Conservation (phyloP, 2,329 filamentous ascomycete genomes). For the Trichophyton schoenleinii region DNA sequence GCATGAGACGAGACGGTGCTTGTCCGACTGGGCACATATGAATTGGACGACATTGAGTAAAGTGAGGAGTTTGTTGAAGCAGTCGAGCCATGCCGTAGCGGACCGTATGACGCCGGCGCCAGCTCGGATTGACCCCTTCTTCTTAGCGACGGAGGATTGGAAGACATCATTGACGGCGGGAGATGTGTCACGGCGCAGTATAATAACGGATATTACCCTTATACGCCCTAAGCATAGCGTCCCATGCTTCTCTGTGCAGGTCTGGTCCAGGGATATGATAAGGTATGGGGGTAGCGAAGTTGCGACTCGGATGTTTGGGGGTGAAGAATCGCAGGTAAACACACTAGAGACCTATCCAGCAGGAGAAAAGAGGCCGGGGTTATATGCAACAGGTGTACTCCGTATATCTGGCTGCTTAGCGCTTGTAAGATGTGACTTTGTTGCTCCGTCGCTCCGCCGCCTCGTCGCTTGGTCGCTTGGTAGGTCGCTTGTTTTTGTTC, state of each 20-base stretch:
- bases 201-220: slow-evolving; percentile 16
- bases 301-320: not conserved
- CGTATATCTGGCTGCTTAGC: not conserved
- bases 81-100: slow-evolving; percentile 42
- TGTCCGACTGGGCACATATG: slow-evolving; percentile 43
- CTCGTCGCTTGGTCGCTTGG: not conserved
- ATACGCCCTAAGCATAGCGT: slow-evolving; percentile 31
- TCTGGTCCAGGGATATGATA: not conserved
- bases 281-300: not conserved
- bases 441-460: not conserved
- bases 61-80: slow-evolving; percentile 44
- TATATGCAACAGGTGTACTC: not conserved
- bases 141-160: slow-evolving; percentile 24
- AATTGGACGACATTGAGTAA: slow-evolving; percentile 39
- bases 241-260: slow-evolving; percentile 12
- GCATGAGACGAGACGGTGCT: slow-evolving; percentile 61
- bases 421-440: too few species aligned
- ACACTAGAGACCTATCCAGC: not conserved
- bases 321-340: not conserved
- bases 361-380: not conserved
- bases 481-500: not conserved
- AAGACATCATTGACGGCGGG: slow-evolving; percentile 26
- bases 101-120: slow-evolving; percentile 33
- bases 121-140: slow-evolving; percentile 28
- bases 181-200: slow-evolving; percentile 21